Conservation (phyloP, 169 alveolate species). For the Theileria equi region DNA sequence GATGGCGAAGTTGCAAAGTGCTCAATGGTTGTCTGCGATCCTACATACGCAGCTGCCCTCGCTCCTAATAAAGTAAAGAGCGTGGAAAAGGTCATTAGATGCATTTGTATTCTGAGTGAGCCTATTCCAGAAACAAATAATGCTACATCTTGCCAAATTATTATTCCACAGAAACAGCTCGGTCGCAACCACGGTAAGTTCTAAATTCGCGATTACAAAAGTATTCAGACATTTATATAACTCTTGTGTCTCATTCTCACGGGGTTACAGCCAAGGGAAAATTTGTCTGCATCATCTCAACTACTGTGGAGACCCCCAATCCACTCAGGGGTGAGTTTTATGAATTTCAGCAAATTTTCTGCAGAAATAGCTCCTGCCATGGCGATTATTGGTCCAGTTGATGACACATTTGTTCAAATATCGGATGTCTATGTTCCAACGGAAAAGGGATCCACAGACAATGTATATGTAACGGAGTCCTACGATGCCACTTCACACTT, state of each 20-base stretch:
- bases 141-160: slow-evolving; percentile 92
- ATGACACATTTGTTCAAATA: slow-evolving; percentile 87
- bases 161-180: slow-evolving; percentile 93
- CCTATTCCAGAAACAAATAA: slow-evolving; percentile 93
- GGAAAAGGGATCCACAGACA: slow-evolving; percentile 82
- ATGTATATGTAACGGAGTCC: slow-evolving; percentile 86
- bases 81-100: slow-evolving; percentile 81
- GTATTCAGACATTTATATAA: slow-evolving; percentile 87
- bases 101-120: slow-evolving; percentile 91
- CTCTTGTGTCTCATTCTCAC: slow-evolving; percentile 90
- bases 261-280: slow-evolving; percentile 92
- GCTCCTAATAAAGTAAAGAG: slow-evolving; percentile 67
- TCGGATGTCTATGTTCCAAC: slow-evolving; percentile 88
- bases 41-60: slow-evolving; percentile 83
- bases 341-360: neutral
- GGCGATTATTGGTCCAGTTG: slow-evolving; percentile 89
- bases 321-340: slow-evolving; percentile 74
- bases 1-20: slow-evolving; percentile 90
- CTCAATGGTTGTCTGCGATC: slow-evolving; percentile 93
- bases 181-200: slow-evolving; percentile 82
- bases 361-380: slow-evolving; percentile 91
- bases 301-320: slow-evolving; percentile 94
- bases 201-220: neutral
- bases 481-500: slow-evolving; percentile 97
- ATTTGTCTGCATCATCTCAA: slow-evolving; percentile 91